Conservation (phyloP, 176 grass and related monocot species). For the Cenchrus purpureus region DNA sequence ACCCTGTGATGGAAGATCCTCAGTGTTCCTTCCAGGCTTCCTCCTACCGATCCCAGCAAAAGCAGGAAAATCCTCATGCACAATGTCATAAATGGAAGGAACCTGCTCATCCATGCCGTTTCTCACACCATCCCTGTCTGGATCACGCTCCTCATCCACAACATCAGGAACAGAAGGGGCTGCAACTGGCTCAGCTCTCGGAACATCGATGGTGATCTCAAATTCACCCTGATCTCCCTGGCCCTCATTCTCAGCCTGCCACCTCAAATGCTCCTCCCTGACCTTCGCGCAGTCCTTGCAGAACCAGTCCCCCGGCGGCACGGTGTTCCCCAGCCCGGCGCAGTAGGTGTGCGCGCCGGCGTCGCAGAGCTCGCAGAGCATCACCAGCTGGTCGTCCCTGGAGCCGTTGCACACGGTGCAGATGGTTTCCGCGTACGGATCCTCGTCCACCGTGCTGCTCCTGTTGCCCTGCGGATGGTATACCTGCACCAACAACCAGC, state of each 20-base stretch:
- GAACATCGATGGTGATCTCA: slow-evolving; percentile 37
- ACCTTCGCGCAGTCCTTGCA: slow-evolving; percentile 60
- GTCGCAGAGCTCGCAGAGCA: slow-evolving; percentile 83
- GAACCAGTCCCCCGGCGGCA: slow-evolving; percentile 83
- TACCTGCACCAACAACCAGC: slow-evolving; percentile 41
- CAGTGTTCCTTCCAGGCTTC: neutral
- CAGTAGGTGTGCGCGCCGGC: slow-evolving; percentile 64
- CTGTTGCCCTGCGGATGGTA: slow-evolving; percentile 59
- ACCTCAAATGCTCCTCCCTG: slow-evolving; percentile 63
- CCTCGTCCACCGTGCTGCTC: slow-evolving; percentile 29
- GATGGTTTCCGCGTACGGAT: slow-evolving; percentile 44
- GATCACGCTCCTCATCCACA: slow-evolving; percentile 35
- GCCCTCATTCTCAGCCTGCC: slow-evolving; percentile 44
- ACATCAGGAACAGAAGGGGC: slow-evolving; percentile 37
- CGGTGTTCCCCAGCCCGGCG: slow-evolving; percentile 52
- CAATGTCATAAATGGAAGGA: slow-evolving; percentile 76
- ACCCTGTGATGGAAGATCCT: slow-evolving; percentile 13
- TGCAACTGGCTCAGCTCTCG: slow-evolving; percentile 19
- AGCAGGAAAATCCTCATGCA: slow-evolving; percentile 42
- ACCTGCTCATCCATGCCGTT: neutral
- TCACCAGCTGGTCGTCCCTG: slow-evolving; percentile 56
- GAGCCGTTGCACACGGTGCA: slow-evolving; percentile 61
- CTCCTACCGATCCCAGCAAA: slow-evolving; percentile 4
- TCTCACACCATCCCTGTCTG: neutral
- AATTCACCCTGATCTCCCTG: slow-evolving; percentile 25